Conservation (phyloP, 1,139 yeast genomes). For the Kurtzmaniella quercitrusa region DNA sequence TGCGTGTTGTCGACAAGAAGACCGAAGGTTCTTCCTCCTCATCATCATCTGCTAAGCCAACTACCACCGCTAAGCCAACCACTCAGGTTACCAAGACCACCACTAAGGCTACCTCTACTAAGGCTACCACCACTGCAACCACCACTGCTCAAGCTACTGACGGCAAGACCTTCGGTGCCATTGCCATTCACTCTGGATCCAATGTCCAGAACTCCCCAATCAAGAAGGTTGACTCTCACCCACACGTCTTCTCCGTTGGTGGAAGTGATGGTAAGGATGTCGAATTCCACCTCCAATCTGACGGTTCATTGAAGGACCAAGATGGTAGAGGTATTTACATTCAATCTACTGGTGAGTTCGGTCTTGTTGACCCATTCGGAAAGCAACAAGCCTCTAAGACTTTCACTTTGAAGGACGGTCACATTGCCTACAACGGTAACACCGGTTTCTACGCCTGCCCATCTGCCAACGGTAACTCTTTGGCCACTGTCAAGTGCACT, state of each 20-base stretch:
- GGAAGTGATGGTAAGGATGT: conserved; percentile 25
- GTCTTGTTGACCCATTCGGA: conserved; percentile 27
- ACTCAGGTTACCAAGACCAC: not conserved
- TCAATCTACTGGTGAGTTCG: conserved; percentile 28
- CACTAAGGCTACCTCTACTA: conserved; percentile 1
- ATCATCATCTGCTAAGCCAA: conserved; percentile 1
- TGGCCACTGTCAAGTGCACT: conserved; percentile 22
- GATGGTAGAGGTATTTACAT: conserved; percentile 23
- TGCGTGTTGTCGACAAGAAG: conserved; percentile 6
- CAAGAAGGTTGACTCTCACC: conserved; percentile 25
- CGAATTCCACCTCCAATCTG: conserved; percentile 19
- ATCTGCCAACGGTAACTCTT: conserved; percentile 22
- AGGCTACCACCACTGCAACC: conserved; percentile 4
- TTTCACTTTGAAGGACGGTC: conserved; percentile 19
- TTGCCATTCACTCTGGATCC: conserved; percentile 20
- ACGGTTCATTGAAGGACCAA: conserved; percentile 26
- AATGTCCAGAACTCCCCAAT: conserved; percentile 19
- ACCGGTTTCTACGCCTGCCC: conserved; percentile 26
- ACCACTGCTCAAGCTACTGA: not conserved
- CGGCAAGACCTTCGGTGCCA: conserved; percentile 12
- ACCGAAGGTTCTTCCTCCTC: conserved; percentile 1
- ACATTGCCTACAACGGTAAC: conserved; percentile 20
- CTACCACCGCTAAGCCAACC: not conserved
- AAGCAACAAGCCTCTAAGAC: conserved; percentile 21
- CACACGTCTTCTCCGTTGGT: conserved; percentile 30